Conservation (phyloP, 2,329 filamentous ascomycete genomes). For the Cercospora sp. region DNA sequence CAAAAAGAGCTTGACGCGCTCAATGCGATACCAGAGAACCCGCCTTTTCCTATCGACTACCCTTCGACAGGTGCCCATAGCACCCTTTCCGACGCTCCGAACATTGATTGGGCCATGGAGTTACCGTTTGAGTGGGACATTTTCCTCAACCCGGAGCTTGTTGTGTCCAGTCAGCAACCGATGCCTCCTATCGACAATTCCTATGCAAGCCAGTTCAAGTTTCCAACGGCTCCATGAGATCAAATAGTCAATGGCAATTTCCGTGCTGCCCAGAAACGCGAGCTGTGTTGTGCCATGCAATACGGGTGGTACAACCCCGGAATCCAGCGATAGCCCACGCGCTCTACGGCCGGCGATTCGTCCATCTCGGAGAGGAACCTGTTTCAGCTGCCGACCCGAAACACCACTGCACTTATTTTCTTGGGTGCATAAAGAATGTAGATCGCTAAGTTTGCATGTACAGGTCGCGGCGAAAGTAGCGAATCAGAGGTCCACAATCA, state of each 20-base stretch:
- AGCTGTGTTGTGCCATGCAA: neutral
- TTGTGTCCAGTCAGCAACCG: slow-evolving; percentile 33
- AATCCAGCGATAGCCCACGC: neutral
- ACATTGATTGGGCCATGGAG: slow-evolving; percentile 38
- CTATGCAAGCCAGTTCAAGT: slow-evolving; percentile 25
- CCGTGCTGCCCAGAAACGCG: neutral
- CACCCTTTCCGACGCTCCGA: slow-evolving; percentile 34
- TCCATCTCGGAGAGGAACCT: slow-evolving; percentile 15
- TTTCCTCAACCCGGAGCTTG: slow-evolving; percentile 38
- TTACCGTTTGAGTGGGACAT: slow-evolving; percentile 40
- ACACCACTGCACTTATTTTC: slow-evolving; percentile 9
- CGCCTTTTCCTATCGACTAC: slow-evolving; percentile 33
- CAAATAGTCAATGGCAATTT: neutral
- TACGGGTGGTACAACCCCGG: neutral
- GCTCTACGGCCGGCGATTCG: neutral
- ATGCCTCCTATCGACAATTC: slow-evolving; percentile 23
- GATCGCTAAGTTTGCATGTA: slow-evolving; percentile 18
- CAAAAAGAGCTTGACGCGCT: slow-evolving; percentile 38
- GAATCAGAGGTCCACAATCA: slow-evolving; percentile 17
- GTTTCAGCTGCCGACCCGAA: slow-evolving; percentile 17
- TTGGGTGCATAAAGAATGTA: slow-evolving; percentile 21
- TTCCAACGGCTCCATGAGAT: slow-evolving; percentile 10
- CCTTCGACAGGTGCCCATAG: slow-evolving; percentile 32
- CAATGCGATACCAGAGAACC: slow-evolving; percentile 29
- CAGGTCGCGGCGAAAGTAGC: slow-evolving; percentile 15